Evolutionary conservation across 23 red algal species (phyloP), one percentile per base, ranked within the genome.

Genomic region (Gracilaria caudata): DNA sequence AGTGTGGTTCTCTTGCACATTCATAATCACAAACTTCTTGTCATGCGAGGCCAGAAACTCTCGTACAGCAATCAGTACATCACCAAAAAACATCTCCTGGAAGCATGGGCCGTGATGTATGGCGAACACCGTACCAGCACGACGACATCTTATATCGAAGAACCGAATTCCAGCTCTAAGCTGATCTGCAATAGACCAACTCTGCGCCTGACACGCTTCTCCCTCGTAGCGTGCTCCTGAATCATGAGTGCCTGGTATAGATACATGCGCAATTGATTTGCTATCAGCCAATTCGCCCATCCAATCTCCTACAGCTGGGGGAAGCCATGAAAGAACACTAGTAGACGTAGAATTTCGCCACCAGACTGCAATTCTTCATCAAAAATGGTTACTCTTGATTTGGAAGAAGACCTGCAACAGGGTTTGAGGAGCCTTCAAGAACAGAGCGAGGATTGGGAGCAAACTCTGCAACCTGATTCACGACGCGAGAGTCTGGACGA

Each of bases 191-290:
- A 86, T 73, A 17, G 82, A 73, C 82, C 82, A 86, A 23, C 9
- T 37, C 26, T 86, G 82, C 4, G 82, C 70, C 33, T 86, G 41
- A 55, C 82, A 86, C 3, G 12, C 65, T 39, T 24, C 49, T 32
- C 82, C 82, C 20, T 66, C 82, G 36, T 51, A 73, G 25, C 38
- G 65, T 19, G 82, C 82, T n/a, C 82, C 82, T 12, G 65, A 56
- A 49, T 86, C 82, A 58, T 86, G 82, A 58, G 82, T 86, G 5
- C 82, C 82, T 11, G 82, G 82, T 51, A 86, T 86, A 34, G 82
- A 86, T 34, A 86, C 65, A 33, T 86, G 61, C 11, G 61, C 64
- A 25, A 86, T 49, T 21, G 82, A 73, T 74, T 71, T 51, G 41
- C 65, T 58, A 38, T 73, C 28, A 9, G 65, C 24, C 1, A 86